Evolutionary conservation across 2,329 filamentous ascomycete genomes (phyloP).

Genomic region (Cyphellophora attinorum): DNA sequence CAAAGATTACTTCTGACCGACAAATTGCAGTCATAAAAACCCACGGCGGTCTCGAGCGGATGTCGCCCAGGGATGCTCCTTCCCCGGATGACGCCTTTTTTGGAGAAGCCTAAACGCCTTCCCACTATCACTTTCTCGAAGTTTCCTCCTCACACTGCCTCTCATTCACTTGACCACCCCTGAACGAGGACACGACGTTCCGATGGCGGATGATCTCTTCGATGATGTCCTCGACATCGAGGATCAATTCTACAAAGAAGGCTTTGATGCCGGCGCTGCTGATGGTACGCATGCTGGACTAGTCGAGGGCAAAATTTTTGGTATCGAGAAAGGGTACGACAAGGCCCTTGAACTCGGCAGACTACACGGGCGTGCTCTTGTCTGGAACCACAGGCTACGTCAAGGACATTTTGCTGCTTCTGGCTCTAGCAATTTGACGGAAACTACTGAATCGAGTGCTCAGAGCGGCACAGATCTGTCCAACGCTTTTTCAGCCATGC

Average conservation of each 20-base stretch:
- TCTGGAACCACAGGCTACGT: constrained; percentile 71
- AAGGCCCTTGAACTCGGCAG: constrained; percentile 77
- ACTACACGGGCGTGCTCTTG: constrained; percentile 64
- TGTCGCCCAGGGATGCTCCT: too few species aligned
- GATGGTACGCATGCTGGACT: constrained; percentile 72
- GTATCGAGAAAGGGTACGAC: constrained; percentile 85
- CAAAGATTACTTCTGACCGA: too few species aligned
- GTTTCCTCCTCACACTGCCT: too few species aligned
- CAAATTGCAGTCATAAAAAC: too few species aligned
- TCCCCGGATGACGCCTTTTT: too few species aligned
- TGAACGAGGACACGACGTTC: too few species aligned
- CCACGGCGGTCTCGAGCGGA: too few species aligned
- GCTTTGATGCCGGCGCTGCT: constrained; percentile 62
- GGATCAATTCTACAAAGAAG: constrained; percentile 69
- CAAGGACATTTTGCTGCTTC: not conserved
- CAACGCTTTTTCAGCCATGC: not conserved
- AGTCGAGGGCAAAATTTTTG: constrained; percentile 82
- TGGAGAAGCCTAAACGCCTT: too few species aligned
- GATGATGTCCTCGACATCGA: constrained; percentile 51
- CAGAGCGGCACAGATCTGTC: not conserved
- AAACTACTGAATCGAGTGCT: not conserved
- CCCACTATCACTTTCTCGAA: too few species aligned
- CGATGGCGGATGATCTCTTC: constrained; percentile 34
- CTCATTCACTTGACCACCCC: too few species aligned
- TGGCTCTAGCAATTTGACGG: not conserved